Evolutionary conservation across 257 asterid genomes (phyloP), one percentile per base, ranked within the genome.

Genomic region (Solanum commersonii): DNA sequence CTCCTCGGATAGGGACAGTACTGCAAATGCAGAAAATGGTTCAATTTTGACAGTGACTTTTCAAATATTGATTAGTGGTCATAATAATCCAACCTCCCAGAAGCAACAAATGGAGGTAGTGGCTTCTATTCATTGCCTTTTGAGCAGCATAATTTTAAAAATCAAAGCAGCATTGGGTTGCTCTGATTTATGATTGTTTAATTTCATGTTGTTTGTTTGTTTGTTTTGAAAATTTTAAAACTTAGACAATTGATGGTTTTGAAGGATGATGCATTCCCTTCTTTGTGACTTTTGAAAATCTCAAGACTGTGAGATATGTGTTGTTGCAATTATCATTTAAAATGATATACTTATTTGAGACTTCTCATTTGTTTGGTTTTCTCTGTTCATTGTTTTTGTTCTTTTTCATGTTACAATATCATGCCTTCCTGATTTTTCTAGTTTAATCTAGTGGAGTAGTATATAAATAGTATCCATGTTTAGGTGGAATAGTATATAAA

Each of bases 41-140:
- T 95, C 98, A 25, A 90, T 96, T 29, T 84, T 95, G 31, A 96
- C 98, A 0, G 89, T 92, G 70, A 92, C 93, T 42, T 92, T 91
- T 79, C 98, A 95, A 44, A 89, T 92, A 77, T 44, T 95, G 25
- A 90, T 91, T 71, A 8, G 3, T 44, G 25, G 3, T 13, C 15
- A 44, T 79, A 27, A 4, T 79, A 33, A 87, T 87, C 20, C 92
- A 10, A 27, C 84, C 9, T 89, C 96, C 2, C 86, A 92, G 90
- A 90, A 91, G 65, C 90, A 88, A 2, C 87, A 90, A 31, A 90
- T 90, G 93, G 98, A 93, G 92, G 90, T 92, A 0, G 94, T 92
- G 73, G 91, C 93, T 16, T 88, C 86, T 6, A 90, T 92, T 85
- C 91, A 93, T 65, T 40, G 90, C 25, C 89, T 94, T 13, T 86